phyloP scores from a whole-genome alignment of 2,329 filamentous ascomycete genomes.

The Clarireedia hainanense region DNA sequence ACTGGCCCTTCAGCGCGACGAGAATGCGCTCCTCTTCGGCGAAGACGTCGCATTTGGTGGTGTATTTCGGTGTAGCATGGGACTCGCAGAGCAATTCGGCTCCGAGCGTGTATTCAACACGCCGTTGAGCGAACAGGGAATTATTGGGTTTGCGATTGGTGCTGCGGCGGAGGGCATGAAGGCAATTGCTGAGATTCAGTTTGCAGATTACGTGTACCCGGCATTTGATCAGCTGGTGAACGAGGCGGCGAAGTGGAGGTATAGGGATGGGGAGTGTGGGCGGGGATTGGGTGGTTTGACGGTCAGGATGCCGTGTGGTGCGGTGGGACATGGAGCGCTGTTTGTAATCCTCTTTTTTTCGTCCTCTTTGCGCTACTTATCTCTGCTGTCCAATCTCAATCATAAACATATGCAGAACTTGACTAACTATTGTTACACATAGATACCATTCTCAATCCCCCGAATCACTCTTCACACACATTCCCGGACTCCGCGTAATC shows the following conservation, averaged over 20 bases:
- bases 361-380: background rate
- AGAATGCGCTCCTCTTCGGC: conserved; percentile 83
- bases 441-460: conserved; percentile 66
- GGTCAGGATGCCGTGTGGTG: conserved; percentile 64
- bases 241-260: conserved; percentile 65
- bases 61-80: conserved; percentile 91
- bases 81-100: conserved; percentile 80
- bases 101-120: conserved; percentile 92
- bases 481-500: conserved; percentile 62
- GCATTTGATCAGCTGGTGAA: conserved; percentile 74
- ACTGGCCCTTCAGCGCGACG: conserved; percentile 73
- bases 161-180: conserved; percentile 86
- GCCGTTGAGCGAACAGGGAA: conserved; percentile 86
- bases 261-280: conserved; percentile 52
- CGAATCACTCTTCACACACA: conserved; percentile 62
- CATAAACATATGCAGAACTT: conserved; percentile 12
- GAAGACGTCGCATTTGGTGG: conserved; percentile 97
- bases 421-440: conserved; percentile 6
- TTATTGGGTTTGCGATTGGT: conserved; percentile 89
- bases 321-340: conserved; percentile 64
- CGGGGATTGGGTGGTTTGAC: conserved; percentile 56
- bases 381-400: background rate
- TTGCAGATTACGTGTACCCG: conserved; percentile 71
- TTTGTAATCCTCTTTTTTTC: conserved; percentile 30
- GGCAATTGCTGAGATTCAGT: conserved; percentile 82